Evolutionary conservation across 2,329 filamentous ascomycete genomes (phyloP).

Genomic region (Alternaria conjuncta): DNA sequence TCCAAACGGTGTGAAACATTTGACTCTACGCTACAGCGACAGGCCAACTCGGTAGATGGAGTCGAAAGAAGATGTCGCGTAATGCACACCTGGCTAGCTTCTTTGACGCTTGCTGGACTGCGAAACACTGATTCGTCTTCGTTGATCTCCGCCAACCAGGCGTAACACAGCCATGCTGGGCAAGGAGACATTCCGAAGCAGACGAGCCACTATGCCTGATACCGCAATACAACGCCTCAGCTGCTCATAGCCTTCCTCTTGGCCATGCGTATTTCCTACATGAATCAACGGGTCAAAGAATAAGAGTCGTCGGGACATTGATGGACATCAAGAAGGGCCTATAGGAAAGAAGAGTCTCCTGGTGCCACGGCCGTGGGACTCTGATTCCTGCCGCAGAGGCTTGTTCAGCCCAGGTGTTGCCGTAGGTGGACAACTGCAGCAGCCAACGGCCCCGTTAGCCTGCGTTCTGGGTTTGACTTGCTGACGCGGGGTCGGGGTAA

Average conservation of each 20-base stretch:
- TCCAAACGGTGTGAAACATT: conserved; percentile 12
- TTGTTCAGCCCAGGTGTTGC: conserved; percentile 5
- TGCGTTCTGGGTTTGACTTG: conserved; percentile 18
- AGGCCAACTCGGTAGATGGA: not conserved
- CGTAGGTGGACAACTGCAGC: conserved; percentile 5
- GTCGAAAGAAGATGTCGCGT: not conserved
- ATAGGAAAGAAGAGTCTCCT: not conserved
- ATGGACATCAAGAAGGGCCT: not conserved
- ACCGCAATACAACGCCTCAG: conserved; percentile 1
- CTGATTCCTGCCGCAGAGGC: not conserved
- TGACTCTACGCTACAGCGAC: not conserved
- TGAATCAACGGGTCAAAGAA: not conserved
- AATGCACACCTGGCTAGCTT: not conserved
- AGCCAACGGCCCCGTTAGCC: conserved; percentile 8
- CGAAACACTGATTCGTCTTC: conserved; percentile 9
- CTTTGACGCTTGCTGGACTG: not conserved
- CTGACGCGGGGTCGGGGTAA: conserved; percentile 32
- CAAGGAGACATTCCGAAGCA: conserved; percentile 4
- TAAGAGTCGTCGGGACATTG: not conserved
- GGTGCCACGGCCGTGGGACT: conserved; percentile 3
- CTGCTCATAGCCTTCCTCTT: not conserved
- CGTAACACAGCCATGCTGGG: conserved; percentile 17
- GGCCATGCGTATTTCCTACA: not conserved
- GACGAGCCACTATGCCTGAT: conserved; percentile 7
- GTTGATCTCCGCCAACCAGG: conserved; percentile 11